phyloP scores from a whole-genome alignment of 257 asterid genomes.

The Solanum clarkiae region DNA sequence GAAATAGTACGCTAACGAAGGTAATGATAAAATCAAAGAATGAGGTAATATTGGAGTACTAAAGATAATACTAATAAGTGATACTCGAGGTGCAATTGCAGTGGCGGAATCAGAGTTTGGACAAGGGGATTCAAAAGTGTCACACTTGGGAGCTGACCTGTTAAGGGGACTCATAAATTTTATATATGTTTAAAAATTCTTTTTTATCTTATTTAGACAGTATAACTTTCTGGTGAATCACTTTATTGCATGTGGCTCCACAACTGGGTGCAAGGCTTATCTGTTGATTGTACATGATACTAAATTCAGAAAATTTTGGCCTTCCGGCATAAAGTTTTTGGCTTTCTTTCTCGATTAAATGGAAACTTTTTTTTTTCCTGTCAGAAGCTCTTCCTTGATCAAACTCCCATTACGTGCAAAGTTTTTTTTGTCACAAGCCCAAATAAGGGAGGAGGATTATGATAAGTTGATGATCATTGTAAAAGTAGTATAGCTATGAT shows the following conservation, averaged over 20 bases:
- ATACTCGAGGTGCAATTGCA: not conserved
- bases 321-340: not conserved
- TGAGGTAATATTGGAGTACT: not conserved
- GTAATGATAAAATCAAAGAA: not conserved
- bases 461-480: not conserved
- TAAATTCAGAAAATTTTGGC: not conserved
- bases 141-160: not conserved
- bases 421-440: not conserved
- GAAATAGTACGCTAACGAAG: not conserved
- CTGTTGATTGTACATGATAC: not conserved
- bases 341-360: not conserved
- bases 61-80: not conserved
- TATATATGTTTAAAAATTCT: not conserved
- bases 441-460: not conserved
- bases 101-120: not conserved
- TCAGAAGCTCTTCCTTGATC: not conserved
- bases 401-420: not conserved
- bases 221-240: not conserved
- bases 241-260: not conserved
- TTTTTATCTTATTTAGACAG: not conserved
- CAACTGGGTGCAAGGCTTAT: not conserved
- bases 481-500: not conserved
- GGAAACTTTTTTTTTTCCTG: not conserved
- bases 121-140: not conserved
- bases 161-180: not conserved